Percentiles rank a stretch among this genome's conserved stretches.
phyloP scores from a whole-genome alignment of 345 rosid genomes.

The Pelargonium nanum region DNA sequence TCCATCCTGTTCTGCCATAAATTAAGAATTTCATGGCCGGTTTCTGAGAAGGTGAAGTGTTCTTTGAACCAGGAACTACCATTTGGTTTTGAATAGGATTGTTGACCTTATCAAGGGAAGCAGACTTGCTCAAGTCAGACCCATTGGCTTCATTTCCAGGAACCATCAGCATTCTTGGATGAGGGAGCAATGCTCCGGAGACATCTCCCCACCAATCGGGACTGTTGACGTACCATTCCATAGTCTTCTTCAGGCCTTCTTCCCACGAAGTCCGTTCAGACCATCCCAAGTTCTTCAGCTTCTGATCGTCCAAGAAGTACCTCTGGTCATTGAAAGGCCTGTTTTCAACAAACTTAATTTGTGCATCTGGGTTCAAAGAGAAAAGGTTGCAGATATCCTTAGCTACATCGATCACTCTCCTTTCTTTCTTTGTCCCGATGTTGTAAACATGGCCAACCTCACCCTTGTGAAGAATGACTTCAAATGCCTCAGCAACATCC shows the following conservation, averaged over 20 bases:
- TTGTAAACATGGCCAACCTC: conserved; percentile 46
- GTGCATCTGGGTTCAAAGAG: conserved; percentile 22
- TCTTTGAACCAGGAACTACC: conserved; percentile 22
- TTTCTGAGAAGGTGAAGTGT: conserved; percentile 15
- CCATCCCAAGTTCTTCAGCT: conserved; percentile 37
- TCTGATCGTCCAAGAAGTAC: conserved; percentile 37
- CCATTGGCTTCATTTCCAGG: conserved; percentile 33
- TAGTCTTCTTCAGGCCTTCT: conserved; percentile 35
- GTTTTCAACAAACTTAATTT: conserved; percentile 38
- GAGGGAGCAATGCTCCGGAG: conserved; percentile 37
- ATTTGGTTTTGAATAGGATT: conserved; percentile 15
- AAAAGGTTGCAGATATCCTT: conserved; percentile 34
- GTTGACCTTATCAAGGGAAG: conserved; percentile 8
- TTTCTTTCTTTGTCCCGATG: conserved; percentile 41
- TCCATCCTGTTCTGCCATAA: conserved; percentile 43
- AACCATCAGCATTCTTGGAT: conserved; percentile 39
- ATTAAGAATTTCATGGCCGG: conserved; percentile 29
- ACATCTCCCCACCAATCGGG: conserved; percentile 53
- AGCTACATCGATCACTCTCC: conserved; percentile 41
- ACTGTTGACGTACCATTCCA: conserved; percentile 36
- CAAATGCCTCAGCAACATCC: conserved; percentile 46
- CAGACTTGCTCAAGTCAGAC: conserved; percentile 24
- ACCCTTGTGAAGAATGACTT: conserved; percentile 39
- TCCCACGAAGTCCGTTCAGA: conserved; percentile 30
- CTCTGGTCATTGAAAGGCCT: conserved; percentile 26